A percentile compares a stretch with the other conserved stretches of the same genome.
Conservation (phyloP, 768 basidiomycete species). For the Candolleomyces efflorescens region DNA sequence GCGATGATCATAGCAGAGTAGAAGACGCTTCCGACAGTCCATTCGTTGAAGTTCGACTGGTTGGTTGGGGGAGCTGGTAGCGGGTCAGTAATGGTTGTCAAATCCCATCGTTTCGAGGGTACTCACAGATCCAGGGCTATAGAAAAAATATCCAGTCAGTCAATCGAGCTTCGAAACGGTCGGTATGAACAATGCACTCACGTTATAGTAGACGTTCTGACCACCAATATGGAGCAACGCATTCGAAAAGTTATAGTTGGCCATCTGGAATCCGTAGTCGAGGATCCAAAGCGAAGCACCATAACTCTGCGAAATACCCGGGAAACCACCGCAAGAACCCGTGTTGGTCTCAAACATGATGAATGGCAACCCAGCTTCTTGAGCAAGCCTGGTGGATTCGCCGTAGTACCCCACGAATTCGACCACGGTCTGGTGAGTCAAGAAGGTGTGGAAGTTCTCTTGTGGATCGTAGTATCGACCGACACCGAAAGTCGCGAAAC, state of each 20-base stretch:
- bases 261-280: constrained; percentile 59
- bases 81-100: too few relatives aligned
- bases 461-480: constrained; percentile 31
- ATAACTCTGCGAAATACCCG: constrained; percentile 58
- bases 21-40: constrained; percentile 75
- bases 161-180: constrained; percentile 17
- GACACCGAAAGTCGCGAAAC: constrained; percentile 40
- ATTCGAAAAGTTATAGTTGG: constrained; percentile 47
- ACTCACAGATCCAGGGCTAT: constrained; percentile 28
- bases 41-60: constrained; percentile 56
- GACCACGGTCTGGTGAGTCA: constrained; percentile 55
- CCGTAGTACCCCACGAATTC: constrained; percentile 49
- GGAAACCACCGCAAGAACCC: constrained; percentile 65
- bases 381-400: constrained; percentile 43
- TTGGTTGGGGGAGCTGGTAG: constrained; percentile 47
- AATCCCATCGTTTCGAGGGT: too few relatives aligned
- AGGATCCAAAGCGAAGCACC: constrained; percentile 61
- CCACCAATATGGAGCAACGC: constrained; percentile 57
- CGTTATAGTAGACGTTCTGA: constrained; percentile 63
- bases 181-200: constrained; percentile 23
- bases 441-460: constrained; percentile 48
- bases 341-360: constrained; percentile 73
- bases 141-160: constrained; percentile 30
- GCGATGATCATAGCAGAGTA: constrained; percentile 70
- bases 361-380: constrained; percentile 38